Percentiles rank a stretch among this genome's conserved stretches.
Evolutionary conservation across 2,329 filamentous ascomycete species (phyloP).

Genomic region (Ophiostoma sp.): DNA sequence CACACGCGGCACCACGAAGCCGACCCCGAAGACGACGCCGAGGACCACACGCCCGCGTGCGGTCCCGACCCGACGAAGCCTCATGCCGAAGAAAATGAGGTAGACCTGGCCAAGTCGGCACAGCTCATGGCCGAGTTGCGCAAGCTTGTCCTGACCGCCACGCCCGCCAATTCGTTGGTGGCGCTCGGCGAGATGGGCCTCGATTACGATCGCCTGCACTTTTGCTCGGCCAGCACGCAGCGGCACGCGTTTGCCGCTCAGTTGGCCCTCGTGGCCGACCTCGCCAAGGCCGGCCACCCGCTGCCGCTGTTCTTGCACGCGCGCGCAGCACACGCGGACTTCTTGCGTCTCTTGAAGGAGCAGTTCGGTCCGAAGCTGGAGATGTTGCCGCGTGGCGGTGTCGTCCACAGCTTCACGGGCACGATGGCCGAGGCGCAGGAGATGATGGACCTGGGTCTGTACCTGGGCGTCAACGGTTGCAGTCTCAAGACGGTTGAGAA

Average conservation of each 20-base stretch:
- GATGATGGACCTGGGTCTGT: slow-evolving; percentile 72
- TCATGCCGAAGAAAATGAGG: slow-evolving; percentile 47
- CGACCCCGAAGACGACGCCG: slow-evolving; percentile 42
- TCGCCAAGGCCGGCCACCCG: slow-evolving; percentile 56
- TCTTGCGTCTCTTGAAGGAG: slow-evolving; percentile 67
- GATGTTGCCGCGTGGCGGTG: slow-evolving; percentile 66
- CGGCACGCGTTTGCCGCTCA: slow-evolving; percentile 83
- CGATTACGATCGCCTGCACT: slow-evolving; percentile 89
- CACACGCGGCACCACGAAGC: slow-evolving; percentile 48
- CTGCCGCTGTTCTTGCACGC: slow-evolving; percentile 92
- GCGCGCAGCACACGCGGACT: slow-evolving; percentile 81
- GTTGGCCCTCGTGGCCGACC: slow-evolving; percentile 69
- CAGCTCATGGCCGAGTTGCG: slow-evolving; percentile 61
- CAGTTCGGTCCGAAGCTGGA: slow-evolving; percentile 61
- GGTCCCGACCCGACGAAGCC: slow-evolving; percentile 53
- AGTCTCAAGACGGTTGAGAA: slow-evolving; percentile 95
- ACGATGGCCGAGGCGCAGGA: slow-evolving; percentile 80
- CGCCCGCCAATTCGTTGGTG: slow-evolving; percentile 54
- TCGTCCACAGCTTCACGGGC: slow-evolving; percentile 96
- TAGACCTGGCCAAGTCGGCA: slow-evolving; percentile 46
- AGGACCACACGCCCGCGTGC: slow-evolving; percentile 52
- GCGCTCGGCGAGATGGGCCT: slow-evolving; percentile 95
- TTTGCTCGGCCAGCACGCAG: slow-evolving; percentile 76
- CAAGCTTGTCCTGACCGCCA: slow-evolving; percentile 61
- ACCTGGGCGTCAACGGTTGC: slow-evolving; percentile 96